phyloP scores from a whole-genome alignment of 495 filamentous ascomycete genomes.

The Aspergillus carlsbadensis region DNA sequence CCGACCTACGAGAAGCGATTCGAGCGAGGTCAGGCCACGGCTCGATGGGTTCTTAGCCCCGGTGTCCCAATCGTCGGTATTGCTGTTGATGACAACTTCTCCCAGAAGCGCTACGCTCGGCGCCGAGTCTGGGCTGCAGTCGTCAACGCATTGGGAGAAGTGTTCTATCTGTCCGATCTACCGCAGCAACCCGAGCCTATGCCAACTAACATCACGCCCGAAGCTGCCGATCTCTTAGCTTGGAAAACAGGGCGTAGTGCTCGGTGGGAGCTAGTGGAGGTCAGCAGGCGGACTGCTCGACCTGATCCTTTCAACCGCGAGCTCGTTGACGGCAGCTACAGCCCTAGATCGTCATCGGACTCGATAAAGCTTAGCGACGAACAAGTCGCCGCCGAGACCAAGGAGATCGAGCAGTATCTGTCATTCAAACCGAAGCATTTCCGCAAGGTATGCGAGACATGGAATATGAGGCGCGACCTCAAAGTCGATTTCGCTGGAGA shows the following conservation, averaged over 20 bases:
- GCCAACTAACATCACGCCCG: conserved; percentile 30
- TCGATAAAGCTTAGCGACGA: conserved; percentile 67
- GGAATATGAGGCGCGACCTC: conserved; percentile 87
- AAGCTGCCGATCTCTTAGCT: conserved; percentile 60
- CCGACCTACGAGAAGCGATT: conserved; percentile 64
- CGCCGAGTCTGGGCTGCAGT: conserved; percentile 81
- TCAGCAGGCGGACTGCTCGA: conserved; percentile 66
- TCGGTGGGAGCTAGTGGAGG: conserved; percentile 76
- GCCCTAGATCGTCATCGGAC: conserved; percentile 66
- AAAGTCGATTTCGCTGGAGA: conserved; percentile 88
- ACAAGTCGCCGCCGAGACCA: conserved; percentile 71
- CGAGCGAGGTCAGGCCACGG: conserved; percentile 72
- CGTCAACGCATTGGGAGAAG: conserved; percentile 88
- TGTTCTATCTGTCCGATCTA: conserved; percentile 76
- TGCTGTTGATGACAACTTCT: conserved; percentile 79
- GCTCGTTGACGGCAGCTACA: conserved; percentile 64
- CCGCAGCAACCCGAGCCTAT: conserved; percentile 45
- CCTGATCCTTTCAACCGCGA: conserved; percentile 66
- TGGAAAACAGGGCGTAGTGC: conserved; percentile 78
- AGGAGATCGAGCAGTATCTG: conserved; percentile 77
- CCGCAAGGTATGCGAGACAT: conserved; percentile 73
- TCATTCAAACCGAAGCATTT: conserved; percentile 75
- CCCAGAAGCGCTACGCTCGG: conserved; percentile 60
- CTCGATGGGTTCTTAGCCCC: conserved; percentile 84
- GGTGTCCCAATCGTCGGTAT: conserved; percentile 90